These are phyloP conservation scores for Leccinum disarticulatum DNA, from an alignment of 768 basidiomycete species.

Conservation along the genomic window DNA sequence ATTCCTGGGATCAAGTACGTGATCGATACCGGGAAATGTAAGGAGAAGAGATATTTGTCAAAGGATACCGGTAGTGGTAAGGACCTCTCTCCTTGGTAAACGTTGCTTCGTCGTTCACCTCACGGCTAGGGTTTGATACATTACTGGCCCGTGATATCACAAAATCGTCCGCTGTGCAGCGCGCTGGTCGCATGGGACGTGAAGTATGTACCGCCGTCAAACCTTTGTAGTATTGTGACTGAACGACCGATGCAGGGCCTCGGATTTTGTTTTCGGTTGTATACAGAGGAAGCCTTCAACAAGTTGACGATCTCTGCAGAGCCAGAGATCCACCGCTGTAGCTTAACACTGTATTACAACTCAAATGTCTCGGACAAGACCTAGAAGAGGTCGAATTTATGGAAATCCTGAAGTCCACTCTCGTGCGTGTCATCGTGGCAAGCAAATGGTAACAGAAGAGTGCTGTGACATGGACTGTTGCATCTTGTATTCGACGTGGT, in stretches of 20 bases:
- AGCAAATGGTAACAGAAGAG: no score
- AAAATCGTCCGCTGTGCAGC: conserved; percentile 87
- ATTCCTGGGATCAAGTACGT: conserved; percentile 96
- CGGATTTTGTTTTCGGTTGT: conserved; percentile 90
- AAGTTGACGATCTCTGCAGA: conserved; percentile 60
- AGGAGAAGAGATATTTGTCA: conserved; percentile 82
- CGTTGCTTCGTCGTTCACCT: conserved; percentile 1
- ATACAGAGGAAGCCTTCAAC: conserved; percentile 79
- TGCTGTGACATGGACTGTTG: no score
- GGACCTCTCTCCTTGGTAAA: background rate
- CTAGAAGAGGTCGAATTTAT: conserved; percentile 83
- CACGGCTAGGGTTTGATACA: conserved; percentile 75
- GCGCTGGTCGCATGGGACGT: conserved; percentile 95
- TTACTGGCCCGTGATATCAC: conserved; percentile 81
- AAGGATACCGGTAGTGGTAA: conserved; percentile 67
- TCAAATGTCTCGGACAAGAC: conserved; percentile 82
- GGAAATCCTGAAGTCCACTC: conserved; percentile 78
- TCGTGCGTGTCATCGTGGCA: conserved; percentile 47
- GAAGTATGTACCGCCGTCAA: conserved; percentile 48
- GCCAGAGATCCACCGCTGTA: conserved; percentile 90
- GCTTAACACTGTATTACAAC: conserved; percentile 78
- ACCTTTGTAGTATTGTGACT: background rate
- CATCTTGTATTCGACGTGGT: no score
- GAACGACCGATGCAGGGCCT: conserved; percentile 47
- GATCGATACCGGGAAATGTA: conserved; percentile 93